These are phyloP conservation scores for Aphanomyces euteiches DNA, from an alignment of 352 stramenopile species.

Conservation along the genomic window DNA sequence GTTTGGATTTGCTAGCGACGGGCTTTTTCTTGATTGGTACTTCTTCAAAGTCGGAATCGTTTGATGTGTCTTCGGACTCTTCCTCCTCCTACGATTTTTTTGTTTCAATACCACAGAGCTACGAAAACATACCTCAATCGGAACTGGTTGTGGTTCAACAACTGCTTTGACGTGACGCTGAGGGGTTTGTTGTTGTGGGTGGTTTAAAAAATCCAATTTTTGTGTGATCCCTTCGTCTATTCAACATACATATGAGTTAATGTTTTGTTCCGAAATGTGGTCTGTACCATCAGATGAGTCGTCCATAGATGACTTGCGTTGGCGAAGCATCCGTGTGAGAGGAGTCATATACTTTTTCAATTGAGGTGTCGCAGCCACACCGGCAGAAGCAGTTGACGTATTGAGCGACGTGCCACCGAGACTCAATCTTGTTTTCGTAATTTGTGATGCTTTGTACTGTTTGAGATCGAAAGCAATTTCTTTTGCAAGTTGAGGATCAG, in stretches of 20 bases:
- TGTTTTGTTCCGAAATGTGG: background rate
- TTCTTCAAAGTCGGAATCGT: constrained; percentile 11
- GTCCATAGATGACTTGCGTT: constrained; percentile 2
- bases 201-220: background rate
- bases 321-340: constrained; percentile 27
- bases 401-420: background rate
- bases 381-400: background rate
- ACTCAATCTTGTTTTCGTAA: constrained; percentile 4
- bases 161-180: background rate
- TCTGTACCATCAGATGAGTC: constrained; percentile 5
- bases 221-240: constrained; percentile 9
- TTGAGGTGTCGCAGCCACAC: background rate
- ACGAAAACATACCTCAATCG: background rate
- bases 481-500: constrained; percentile 91
- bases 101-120: background rate
- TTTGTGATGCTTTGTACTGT: constrained; percentile 36
- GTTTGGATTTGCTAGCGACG: background rate
- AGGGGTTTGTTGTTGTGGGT: background rate
- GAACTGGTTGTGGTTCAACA: background rate
- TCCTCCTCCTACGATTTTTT: background rate
- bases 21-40: background rate
- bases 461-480: constrained; percentile 96
- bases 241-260: background rate
- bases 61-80: background rate
- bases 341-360: constrained; percentile 26